Evolutionary conservation across 352 stramenopile species (phyloP), one percentile per base, ranked within the genome.

Genomic region (Phytophthora fragariaefolia): DNA sequence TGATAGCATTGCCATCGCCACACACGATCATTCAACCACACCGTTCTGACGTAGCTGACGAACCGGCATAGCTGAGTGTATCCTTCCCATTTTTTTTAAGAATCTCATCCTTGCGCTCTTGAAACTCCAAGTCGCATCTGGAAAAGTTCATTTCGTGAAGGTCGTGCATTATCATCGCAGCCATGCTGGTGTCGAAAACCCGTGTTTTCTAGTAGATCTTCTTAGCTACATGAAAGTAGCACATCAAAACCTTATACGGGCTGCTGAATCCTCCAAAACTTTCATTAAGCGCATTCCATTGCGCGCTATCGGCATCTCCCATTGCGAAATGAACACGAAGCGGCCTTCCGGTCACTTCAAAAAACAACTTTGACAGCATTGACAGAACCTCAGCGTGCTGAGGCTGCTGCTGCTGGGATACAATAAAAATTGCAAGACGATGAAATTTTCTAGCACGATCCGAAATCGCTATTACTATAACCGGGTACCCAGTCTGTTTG

Each of bases 141-240:
- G n/a, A n/a, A n/a, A n/a, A n/a, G n/a, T n/a, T n/a, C n/a, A n/a
- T n/a, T n/a, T n/a, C n/a, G n/a, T 66, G 57, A 17, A 73, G 28
- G 22, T 71, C 27, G 6, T 52, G 42, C 27, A 64, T 61, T 2
- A 70, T 52, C 13, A 54, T 47, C 4, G 22, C 32, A 4, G 34
- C 46, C 4, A 53, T 6, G 6, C 17, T 12, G 5, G 42, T 4
- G 2, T 52, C 27, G 4, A 73, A 13, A 3, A 36, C 13, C 7
- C 46, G 42, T 22, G 49, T 34, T 15, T 56, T 57, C 23, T 76
- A 66, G 34, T 74, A 59, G 3, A 74, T 15, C 52, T 76, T 76
- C 22, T 66, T 57, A 18, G 69, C 66, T 3, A 76, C 67, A 32
- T 74, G 48, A 43, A 76, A 76, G 15, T 68, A 76, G 23, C 59